Percentiles rank a stretch among this genome's conserved stretches.
Conservation (phyloP, 345 rosid genomes). For the Carallia pectinifolia region DNA sequence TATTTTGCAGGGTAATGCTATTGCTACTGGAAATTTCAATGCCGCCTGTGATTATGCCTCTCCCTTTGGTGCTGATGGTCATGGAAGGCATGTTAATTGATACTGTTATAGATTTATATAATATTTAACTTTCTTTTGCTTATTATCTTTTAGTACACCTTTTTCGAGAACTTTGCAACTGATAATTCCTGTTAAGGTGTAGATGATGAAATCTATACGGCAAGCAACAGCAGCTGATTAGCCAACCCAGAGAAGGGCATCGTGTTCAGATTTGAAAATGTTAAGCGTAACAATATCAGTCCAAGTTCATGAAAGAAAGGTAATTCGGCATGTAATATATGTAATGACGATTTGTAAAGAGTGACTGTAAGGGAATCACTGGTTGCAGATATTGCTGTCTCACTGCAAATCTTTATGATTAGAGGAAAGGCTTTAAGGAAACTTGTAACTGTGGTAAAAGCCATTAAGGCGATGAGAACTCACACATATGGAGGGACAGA, state of each 20-base stretch:
- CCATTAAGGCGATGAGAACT: slow-evolving; percentile 24
- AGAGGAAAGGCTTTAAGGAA: slow-evolving; percentile 31
- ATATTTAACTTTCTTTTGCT: slow-evolving; percentile 41
- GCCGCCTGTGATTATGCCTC: too few species aligned
- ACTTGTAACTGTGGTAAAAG: slow-evolving; percentile 24
- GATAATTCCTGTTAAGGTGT: slow-evolving; percentile 31
- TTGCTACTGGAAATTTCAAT: too few species aligned
- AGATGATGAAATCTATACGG: slow-evolving; percentile 31
- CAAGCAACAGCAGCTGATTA: slow-evolving; percentile 34
- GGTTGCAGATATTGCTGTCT: slow-evolving; percentile 32
- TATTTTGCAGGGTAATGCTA: too few species aligned
- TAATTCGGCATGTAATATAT: slow-evolving; percentile 34
- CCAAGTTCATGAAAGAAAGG: slow-evolving; percentile 37
- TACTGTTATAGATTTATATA: not conserved
- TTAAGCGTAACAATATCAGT: slow-evolving; percentile 38
- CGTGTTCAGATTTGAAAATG: slow-evolving; percentile 45
- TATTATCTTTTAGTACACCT: too few species aligned
- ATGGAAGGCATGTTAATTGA: too few species aligned
- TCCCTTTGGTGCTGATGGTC: too few species aligned
- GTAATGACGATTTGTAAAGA: slow-evolving; percentile 34
- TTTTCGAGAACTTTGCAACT: too few species aligned
- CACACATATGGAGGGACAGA: slow-evolving; percentile 39
- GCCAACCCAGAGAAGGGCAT: slow-evolving; percentile 18
- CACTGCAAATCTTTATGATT: slow-evolving; percentile 23
- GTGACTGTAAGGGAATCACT: slow-evolving; percentile 30